Evolutionary conservation across 2,329 filamentous ascomycete genomes (phyloP).

Genomic region (Phyllosticta citriasiana): DNA sequence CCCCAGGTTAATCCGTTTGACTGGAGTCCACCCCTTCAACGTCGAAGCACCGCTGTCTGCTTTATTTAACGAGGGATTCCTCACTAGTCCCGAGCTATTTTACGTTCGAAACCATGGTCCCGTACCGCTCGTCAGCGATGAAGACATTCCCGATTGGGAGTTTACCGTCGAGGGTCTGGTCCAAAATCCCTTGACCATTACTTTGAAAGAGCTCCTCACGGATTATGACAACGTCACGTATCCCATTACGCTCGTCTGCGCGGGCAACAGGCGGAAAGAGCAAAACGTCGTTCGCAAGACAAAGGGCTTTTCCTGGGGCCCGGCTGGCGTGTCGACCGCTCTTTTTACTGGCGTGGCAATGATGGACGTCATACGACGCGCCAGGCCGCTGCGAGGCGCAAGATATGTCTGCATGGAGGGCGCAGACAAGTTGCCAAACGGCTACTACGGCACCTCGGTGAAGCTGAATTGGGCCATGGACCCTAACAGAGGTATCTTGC

Average conservation of each 20-base stretch:
- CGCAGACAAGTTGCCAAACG: constrained; percentile 79
- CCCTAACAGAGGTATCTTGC: constrained; percentile 70
- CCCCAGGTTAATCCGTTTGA: constrained; percentile 71
- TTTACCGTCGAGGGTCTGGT: constrained; percentile 78
- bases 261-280: constrained; percentile 84
- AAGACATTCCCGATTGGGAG: constrained; percentile 67
- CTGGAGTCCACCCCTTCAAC: constrained; percentile 85
- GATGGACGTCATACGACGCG: constrained; percentile 57
- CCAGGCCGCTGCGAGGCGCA: constrained; percentile 58
- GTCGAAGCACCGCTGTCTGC: constrained; percentile 72
- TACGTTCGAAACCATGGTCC: constrained; percentile 87
- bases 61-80: constrained; percentile 70
- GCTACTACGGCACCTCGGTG: constrained; percentile 77
- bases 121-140: constrained; percentile 65
- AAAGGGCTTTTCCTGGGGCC: constrained; percentile 90
- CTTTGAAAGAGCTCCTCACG: constrained; percentile 58
- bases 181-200: constrained; percentile 62
- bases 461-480: constrained; percentile 86
- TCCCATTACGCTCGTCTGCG: constrained; percentile 82
- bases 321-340: constrained; percentile 77
- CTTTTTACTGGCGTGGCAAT: constrained; percentile 78
- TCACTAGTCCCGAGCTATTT: constrained; percentile 79
- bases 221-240: constrained; percentile 75
- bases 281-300: constrained; percentile 85
- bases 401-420: constrained; percentile 87